Evolutionary conservation across 2,329 filamentous ascomycete species (phyloP), one percentile per base, ranked within the genome.

Genomic region (Pleoardoris graminearum): DNA sequence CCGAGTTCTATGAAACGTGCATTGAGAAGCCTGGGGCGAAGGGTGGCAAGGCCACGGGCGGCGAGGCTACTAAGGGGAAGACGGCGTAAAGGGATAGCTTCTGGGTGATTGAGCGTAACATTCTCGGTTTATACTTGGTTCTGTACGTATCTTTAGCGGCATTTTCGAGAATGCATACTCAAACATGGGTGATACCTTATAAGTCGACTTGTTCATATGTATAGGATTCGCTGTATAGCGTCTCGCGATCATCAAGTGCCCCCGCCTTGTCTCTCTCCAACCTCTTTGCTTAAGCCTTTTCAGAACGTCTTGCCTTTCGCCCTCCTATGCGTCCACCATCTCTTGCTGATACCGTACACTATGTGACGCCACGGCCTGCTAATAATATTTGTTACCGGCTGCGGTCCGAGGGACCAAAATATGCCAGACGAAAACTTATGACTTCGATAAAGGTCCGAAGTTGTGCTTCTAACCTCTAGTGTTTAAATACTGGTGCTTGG

Each of bases 111-210:
- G 37, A 16, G 22, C 22, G 22, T 25, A 41, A 41, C 21, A 27
- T 41, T 41, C 37, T 41, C 22, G 22, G 22, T 41, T 27, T 41
- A 41, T 41, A 25, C 23, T 41, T 41, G 37, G 37, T 41, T 41
- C 37, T 27, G 37, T 41, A 41, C 4, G 37, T 41, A 41, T 41
- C 21, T 41, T 41, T 41, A 41, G 37, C 37, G 37, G 37, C 21
- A 27, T 27, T 27, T 41, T 27, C 37, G 37, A 41, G 37, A 41
- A 41, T 41, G 21, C 14, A 41, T 41, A 41, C 37, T 41, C 37
- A 41, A 41, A 41, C 37, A 41, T 41, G 37, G 37, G 37, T 25
- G 37, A 41, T 22, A 41, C 37, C 22, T 41, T 37, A 37, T 21
- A 37, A 37, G 35, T 37, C 35, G 35, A 37, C 35, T 21, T 17